A percentile compares a stretch with the other conserved stretches of the same genome.
Evolutionary conservation across 2,329 filamentous ascomycete genomes (phyloP).

Genomic region (Curvularia sp.): DNA sequence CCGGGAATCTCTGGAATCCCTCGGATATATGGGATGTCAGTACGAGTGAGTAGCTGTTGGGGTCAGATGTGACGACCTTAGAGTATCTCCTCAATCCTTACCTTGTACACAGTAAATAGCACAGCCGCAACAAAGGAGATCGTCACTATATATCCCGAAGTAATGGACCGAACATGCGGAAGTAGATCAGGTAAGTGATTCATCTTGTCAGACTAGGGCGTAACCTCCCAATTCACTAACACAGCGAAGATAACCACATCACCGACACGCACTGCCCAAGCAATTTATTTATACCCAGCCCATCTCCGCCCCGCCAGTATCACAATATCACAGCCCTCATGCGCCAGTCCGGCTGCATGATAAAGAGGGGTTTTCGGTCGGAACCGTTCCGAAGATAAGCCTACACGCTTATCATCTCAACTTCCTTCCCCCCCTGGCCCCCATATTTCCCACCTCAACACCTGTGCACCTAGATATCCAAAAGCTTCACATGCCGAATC

Average conservation of each 20-base stretch:
- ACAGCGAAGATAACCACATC: background rate
- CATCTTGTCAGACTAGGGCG: background rate
- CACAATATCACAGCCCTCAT: background rate
- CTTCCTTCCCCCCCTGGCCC: too few species aligned
- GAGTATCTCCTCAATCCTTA: background rate
- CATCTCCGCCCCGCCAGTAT: background rate
- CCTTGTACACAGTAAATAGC: conserved; percentile 13
- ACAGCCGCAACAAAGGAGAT: background rate
- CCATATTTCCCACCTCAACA: too few species aligned
- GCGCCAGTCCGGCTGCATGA: conserved; percentile 9
- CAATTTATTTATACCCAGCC: conserved; percentile 6
- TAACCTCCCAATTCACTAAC: background rate
- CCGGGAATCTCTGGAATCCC: conserved; percentile 60
- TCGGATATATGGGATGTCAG: conserved; percentile 59
- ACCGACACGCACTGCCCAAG: background rate
- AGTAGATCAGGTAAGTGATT: conserved; percentile 7
- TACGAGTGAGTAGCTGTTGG: conserved; percentile 37
- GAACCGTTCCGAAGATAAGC: conserved; percentile 23
- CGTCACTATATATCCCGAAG: conserved; percentile 3
- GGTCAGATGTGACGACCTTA: background rate
- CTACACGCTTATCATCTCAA: conserved; percentile 13
- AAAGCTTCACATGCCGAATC: conserved; percentile 34
- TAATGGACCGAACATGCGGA: conserved; percentile 3
- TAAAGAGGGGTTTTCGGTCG: conserved; percentile 21
- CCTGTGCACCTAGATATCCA: conserved; percentile 21